Evolutionary conservation across 768 basidiomycete species (phyloP).

Genomic region (Gautieria morchelliformis): DNA sequence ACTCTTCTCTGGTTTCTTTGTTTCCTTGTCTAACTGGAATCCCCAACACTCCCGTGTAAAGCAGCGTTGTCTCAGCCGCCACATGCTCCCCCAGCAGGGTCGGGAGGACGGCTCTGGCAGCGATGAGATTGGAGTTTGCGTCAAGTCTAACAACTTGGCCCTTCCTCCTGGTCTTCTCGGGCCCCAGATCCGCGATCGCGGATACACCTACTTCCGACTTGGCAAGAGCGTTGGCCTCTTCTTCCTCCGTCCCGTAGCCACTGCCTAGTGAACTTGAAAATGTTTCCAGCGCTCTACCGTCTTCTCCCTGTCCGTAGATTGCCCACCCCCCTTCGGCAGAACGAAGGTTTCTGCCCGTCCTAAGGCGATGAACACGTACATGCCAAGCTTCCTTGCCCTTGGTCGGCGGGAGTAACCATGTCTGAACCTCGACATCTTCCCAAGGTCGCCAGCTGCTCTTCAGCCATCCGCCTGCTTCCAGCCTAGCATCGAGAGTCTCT

Average conservation of each 20-base stretch:
- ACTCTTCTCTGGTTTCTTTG: slow-evolving; percentile 10
- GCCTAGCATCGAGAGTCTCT: slow-evolving; percentile 49
- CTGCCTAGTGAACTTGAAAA: slow-evolving; percentile 15
- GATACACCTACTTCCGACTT: slow-evolving; percentile 52
- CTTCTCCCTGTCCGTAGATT: slow-evolving; percentile 54
- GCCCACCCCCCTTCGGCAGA: slow-evolving; percentile 66
- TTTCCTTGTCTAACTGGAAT: slow-evolving; percentile 27
- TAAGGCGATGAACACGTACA: slow-evolving; percentile 55
- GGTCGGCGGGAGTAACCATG: slow-evolving; percentile 62
- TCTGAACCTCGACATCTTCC: slow-evolving; percentile 63
- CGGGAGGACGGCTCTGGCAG: slow-evolving; percentile 57
- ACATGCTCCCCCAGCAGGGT: slow-evolving; percentile 44
- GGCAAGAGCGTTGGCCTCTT: slow-evolving; percentile 39
- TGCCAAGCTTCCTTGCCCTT: slow-evolving; percentile 54
- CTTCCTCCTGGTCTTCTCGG: slow-evolving; percentile 12
- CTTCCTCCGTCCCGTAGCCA: slow-evolving; percentile 37
- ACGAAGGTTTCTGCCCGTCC: slow-evolving; percentile 37
- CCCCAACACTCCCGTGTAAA: slow-evolving; percentile 59
- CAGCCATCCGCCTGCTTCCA: slow-evolving; percentile 44
- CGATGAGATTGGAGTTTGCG: slow-evolving; percentile 64
- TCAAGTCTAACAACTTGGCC: slow-evolving; percentile 52
- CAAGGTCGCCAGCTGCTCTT: slow-evolving; percentile 69
- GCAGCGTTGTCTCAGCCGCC: slow-evolving; percentile 37
- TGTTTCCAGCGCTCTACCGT: slow-evolving; percentile 45
- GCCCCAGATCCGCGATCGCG: slow-evolving; percentile 45